These are phyloP conservation scores for Acanthamoeba rhysodes DNA, from an alignment of 208 protist species.

Conservation along the genomic window DNA sequence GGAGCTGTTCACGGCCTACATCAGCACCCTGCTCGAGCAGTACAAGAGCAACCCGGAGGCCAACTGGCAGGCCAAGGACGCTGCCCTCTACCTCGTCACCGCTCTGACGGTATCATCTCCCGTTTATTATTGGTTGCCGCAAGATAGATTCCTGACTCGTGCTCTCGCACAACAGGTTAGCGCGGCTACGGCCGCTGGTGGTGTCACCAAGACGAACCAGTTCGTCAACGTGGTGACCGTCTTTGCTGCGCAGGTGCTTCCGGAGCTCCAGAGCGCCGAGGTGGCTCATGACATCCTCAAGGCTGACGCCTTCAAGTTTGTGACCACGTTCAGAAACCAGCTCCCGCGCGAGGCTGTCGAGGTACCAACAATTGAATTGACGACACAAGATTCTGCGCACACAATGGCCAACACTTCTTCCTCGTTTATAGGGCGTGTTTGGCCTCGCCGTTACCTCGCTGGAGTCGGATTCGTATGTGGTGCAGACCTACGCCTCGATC, in stretches of 20 bases:
- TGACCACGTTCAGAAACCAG: slow-evolving; percentile 96
- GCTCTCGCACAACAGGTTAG: slow-evolving; percentile 75
- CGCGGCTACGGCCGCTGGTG: not conserved
- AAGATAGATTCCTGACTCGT: not conserved
- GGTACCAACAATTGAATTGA: not conserved
- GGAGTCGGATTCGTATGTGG: slow-evolving; percentile 89
- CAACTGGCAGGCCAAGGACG: slow-evolving; percentile 97
- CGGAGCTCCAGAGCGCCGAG: slow-evolving; percentile 90
- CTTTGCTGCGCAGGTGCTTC: slow-evolving; percentile 92
- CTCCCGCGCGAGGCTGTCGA: slow-evolving; percentile 83
- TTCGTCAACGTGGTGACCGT: slow-evolving; percentile 95
- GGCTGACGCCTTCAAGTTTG: slow-evolving; percentile 96
- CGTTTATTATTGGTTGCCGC: slow-evolving; percentile 84
- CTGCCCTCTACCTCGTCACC: slow-evolving; percentile 97
- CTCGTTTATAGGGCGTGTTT: slow-evolving; percentile 85
- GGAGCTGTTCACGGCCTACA: slow-evolving; percentile 89
- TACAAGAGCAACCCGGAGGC: slow-evolving; percentile 81
- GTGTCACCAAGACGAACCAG: slow-evolving; percentile 79
- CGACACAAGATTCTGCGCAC: not conserved
- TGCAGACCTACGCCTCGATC: slow-evolving; percentile 96
- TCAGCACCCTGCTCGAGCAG: slow-evolving; percentile 86
- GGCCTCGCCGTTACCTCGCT: slow-evolving; percentile 91
- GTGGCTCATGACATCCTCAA: slow-evolving; percentile 93
- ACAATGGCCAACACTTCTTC: not conserved
- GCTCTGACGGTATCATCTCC: slow-evolving; percentile 90